Evolutionary conservation across 306 rosid species (phyloP), one percentile per base, ranked within the genome.

Genomic region (Pyrus communis): DNA sequence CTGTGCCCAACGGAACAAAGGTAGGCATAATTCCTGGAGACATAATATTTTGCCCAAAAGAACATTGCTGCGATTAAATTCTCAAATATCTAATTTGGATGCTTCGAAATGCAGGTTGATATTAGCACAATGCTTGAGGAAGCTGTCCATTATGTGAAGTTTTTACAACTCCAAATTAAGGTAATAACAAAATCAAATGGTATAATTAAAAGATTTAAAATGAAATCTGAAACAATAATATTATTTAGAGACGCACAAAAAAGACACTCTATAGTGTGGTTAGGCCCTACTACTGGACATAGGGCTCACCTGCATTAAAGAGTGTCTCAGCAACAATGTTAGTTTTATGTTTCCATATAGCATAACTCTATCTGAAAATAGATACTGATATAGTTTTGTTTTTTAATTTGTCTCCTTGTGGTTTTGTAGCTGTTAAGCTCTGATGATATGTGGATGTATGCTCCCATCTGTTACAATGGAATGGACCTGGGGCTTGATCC

Each of bases 41-140:
- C 25, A 74, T 33, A 67, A 17, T 58, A 23, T 64, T 28, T 35
- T 31, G 1, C 33, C 25, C 42, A 65, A 77, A 7, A 68, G 63
- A 49, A 14, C 8, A 42, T 75, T 73, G 63, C 69, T 65, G 59
- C 22, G 52, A 4, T 49, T 49, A 73, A 35, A 62, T 68, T 70
- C 69, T 70, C 10, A 75, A 49, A 15, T 49, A 4, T 49, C 54
- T 49, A 23, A 33, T 14, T 68, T 79, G 43, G 38, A 38, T 67
- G 60, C 33, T 15, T 52, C 74, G 79, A 82, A 77, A 18, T 89
- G 66, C 81, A 94, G 97, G 97, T 95, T 71, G 98, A 95, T 85
- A 90, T 90, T 75, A 92, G 97, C 90, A 95, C 97, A 81, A 95
- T 95, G 97, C 99, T 95, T 46, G 99, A 95, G 83, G 99, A 95